Conservation (phyloP, 345 rosid genomes). For the Rhodomyrtus tomentosa region DNA sequence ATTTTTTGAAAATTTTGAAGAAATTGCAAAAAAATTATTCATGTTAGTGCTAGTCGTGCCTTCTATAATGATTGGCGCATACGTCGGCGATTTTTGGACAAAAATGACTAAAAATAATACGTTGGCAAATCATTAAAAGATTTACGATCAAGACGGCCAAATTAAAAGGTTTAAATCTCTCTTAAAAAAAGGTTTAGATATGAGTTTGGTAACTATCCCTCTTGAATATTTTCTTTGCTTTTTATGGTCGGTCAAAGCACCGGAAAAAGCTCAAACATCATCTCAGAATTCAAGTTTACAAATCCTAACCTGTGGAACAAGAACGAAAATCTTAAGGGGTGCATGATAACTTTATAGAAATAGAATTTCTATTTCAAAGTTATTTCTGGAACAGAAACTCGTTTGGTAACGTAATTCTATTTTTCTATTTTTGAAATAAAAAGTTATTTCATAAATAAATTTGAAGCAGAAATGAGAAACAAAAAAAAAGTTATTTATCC, state of each 20-base stretch:
- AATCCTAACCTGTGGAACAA: neutral
- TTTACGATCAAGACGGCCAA: neutral
- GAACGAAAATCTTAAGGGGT: neutral
- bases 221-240: neutral
- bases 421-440: too few relatives aligned
- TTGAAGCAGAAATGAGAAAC: too few relatives aligned
- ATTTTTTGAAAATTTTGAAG: neutral
- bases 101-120: rapidly evolving
- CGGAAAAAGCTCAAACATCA: neutral
- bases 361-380: too few relatives aligned
- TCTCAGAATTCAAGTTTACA: neutral
- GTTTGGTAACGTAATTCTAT: too few relatives aligned
- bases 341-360: too few relatives aligned
- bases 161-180: neutral
- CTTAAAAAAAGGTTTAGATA: too few relatives aligned
- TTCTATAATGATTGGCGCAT: rapidly evolving
- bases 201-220: neutral
- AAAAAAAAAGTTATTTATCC: too few relatives aligned
- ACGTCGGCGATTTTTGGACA: rapidly evolving
- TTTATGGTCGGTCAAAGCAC: neutral
- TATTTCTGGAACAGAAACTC: too few relatives aligned
- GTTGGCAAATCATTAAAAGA: rapidly evolving
- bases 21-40: neutral
- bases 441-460: too few relatives aligned
- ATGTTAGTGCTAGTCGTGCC: rapidly evolving